Base-by-base conservation (phyloP, 148 eudicot genomes). In the Rhododendron mucronatum region DNA sequence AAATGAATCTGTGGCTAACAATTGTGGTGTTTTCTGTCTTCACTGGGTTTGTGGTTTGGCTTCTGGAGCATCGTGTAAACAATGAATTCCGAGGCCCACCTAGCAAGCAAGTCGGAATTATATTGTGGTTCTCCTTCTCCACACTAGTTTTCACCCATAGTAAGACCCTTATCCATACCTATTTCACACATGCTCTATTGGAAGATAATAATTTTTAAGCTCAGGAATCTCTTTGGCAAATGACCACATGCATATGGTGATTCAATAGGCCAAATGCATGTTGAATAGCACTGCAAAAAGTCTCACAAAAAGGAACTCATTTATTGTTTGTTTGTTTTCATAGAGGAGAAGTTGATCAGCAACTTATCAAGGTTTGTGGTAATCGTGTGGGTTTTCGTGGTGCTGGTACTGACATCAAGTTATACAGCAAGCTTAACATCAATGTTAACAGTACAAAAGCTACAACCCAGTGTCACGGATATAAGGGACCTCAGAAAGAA, bases 101-200 rank as follows among this genome's bases (percentile, higher is more conserved):
- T 20, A 11, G 11, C 63, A 61, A 93, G 65, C 98, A 92, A 89
- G 88, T 89, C 20, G 95, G 97, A 41, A 91, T 91, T 73, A 92
- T 93, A 35, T 88, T 94, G 14, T 95, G 91, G 91, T 95, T 94
- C 87, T 87, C 97, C 41, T 92, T 95, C 89, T 92, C 97, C 9
- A 89, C 94, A 3, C 89, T 95, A 67, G 94, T 92, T 79, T 95
- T 95, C 61, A 90, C 98, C 2, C 94, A 94, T 50, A 93, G 98
- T 95, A 88, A 93, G 94, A 85, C 30, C 9, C 20, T 41, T 23
- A 7, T 35, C 39, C 5, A 61, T 20, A 7, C 1, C 4, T 55
- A 41, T 41, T 41, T 41, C 45, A 41, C 45, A 41, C 45, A 5
- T 41, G 45, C 61, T 16, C 61, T 18, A 51, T 55, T 16, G 21